Base-by-base conservation (phyloP, 1,284 basidiomycete genomes). In the Nidula niveotomentosa region DNA sequence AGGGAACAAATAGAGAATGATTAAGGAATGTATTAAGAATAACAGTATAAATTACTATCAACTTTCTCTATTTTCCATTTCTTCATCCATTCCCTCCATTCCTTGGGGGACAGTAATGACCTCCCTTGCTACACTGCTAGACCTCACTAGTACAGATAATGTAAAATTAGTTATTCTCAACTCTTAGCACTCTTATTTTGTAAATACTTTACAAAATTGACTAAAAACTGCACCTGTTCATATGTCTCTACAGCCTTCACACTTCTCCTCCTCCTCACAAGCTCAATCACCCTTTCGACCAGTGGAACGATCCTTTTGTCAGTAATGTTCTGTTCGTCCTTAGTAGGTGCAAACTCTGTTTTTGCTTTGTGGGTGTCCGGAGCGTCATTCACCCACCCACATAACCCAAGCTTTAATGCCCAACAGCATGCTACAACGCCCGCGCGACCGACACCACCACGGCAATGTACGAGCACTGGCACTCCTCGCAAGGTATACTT, bases 391-490 rank as follows among this genome's bases (percentile, higher is more conserved):
- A 83, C 69, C 85, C 86, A 87, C 6, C 89, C 90, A 61, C 86
- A 90, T 13, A 98, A 80, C 5, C 96, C 96, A 63, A 98, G 86
- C 70, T 93, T 96, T 58, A 97, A 77, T 67, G 93, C 81, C 96
- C 96, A 98, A 60, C 90, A 91, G 63, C 91, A 94, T 1, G 96
- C 96, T 36, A 98, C 82, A 43, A 98, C 80, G 1, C 96, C 96
- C 0, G 96, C 96, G 30, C 96, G 84, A 0, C 96, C 96, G 4
- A 99, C 91, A 6, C 96, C 96, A 36, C 96, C 96, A 30, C 96
- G 84, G 69, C 96, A 99, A 64, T 98, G 96, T 6, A 91, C 91
- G 6, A 98, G 81, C 2, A 96, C 83, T 36, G 86, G 80, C 1
- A 81, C 69, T 1, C 95, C 94, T 6, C 76, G 76, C 7, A 96